A percentile compares a stretch with the other conserved stretches of the same genome.
phyloP scores from a whole-genome alignment of 2,329 filamentous ascomycete genomes.

The Cercospora sp. region DNA sequence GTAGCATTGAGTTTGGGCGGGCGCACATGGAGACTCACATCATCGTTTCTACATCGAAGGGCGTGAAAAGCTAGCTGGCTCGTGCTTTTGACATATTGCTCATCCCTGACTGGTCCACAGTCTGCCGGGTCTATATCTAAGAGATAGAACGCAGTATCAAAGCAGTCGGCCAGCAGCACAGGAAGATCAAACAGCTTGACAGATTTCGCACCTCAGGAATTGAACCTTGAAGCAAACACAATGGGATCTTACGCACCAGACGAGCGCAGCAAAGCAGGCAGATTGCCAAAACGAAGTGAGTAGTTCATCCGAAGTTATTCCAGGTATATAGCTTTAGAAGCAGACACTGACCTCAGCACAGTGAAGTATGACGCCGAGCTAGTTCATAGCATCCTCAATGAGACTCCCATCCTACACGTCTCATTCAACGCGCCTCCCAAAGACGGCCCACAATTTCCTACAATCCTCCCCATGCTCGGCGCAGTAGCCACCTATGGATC shows the following conservation, averaged over 20 bases:
- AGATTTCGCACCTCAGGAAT: background rate
- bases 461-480: slow-evolving; percentile 81
- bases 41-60: background rate
- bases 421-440: slow-evolving; percentile 65
- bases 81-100: slow-evolving; percentile 10
- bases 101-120: slow-evolving; percentile 13
- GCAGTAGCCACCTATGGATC: slow-evolving; percentile 71
- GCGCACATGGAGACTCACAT: background rate
- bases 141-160: background rate
- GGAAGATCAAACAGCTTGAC: background rate
- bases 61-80: slow-evolving; percentile 1
- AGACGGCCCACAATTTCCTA: slow-evolving; percentile 65
- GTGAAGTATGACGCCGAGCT: slow-evolving; percentile 70
- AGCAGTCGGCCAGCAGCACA: background rate
- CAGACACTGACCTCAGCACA: slow-evolving; percentile 38
- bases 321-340: background rate
- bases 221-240: background rate
- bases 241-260: slow-evolving; percentile 33
- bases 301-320: background rate
- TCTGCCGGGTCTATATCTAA: background rate
- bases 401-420: slow-evolving; percentile 72
- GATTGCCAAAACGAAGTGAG: slow-evolving; percentile 34
- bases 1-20: slow-evolving; percentile 5
- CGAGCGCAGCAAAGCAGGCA: slow-evolving; percentile 35
- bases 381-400: slow-evolving; percentile 76